Conservation (phyloP, 163 green algal genomes). For the Trebouxiophyceae sp. region DNA sequence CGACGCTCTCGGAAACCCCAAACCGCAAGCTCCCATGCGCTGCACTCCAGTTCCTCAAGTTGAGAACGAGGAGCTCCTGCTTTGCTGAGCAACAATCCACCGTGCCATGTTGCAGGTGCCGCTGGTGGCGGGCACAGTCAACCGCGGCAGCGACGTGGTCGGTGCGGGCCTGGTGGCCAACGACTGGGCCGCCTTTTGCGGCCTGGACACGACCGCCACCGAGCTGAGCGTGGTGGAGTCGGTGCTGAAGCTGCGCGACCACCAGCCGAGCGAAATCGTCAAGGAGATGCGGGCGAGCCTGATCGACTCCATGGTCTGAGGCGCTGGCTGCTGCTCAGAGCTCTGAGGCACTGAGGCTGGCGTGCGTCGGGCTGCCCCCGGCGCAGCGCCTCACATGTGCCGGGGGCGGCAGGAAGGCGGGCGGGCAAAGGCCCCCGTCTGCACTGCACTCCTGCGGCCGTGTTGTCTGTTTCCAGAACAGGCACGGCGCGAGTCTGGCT, state of each 20-base stretch:
- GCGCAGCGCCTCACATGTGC: neutral
- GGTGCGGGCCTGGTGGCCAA: constrained; percentile 89
- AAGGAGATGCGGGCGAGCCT: constrained; percentile 85
- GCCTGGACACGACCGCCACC: constrained; percentile 94
- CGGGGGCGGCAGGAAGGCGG: neutral
- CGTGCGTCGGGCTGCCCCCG: neutral
- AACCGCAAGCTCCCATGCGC: too few relatives aligned
- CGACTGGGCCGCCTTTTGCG: constrained; percentile 97
- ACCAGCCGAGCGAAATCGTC: constrained; percentile 68
- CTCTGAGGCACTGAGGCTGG: neutral
- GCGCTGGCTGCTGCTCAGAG: neutral
- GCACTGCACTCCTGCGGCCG: neutral
- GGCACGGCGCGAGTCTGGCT: neutral
- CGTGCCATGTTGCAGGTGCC: constrained; percentile 76
- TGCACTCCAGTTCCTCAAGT: too few relatives aligned
- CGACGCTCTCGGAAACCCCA: too few relatives aligned
- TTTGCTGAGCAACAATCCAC: too few relatives aligned
- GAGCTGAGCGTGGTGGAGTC: constrained; percentile 95
- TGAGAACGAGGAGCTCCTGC: too few relatives aligned
- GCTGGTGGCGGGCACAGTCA: constrained; percentile 95
- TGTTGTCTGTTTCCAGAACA: neutral
- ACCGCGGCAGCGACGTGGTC: constrained; percentile 97
- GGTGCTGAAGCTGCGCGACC: constrained; percentile 85
- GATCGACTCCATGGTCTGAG: constrained; percentile 87
- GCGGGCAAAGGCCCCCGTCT: neutral